Evolutionary conservation across 179 eudicot genomes (phyloP).

Genomic region (Carnegiea gigantea): DNA sequence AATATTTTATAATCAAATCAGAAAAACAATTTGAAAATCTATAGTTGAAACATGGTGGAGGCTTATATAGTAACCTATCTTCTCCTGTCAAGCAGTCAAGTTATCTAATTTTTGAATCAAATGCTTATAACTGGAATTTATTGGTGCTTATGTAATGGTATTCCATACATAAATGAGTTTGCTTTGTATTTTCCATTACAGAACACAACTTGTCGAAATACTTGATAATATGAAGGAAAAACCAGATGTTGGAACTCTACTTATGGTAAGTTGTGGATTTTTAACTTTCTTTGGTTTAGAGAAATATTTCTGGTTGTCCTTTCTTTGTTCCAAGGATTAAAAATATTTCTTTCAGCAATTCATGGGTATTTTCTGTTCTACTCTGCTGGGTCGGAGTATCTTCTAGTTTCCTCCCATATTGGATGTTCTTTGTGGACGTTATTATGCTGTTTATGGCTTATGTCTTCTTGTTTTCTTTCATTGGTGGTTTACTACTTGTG

Average conservation of each 20-base stretch:
- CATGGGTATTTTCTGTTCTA: background rate
- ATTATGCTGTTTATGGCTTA: background rate
- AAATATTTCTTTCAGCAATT: background rate
- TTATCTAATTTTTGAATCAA: background rate
- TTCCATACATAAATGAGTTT: background rate
- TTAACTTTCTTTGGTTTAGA: background rate
- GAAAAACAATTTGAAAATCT: background rate
- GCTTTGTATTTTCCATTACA: constrained; percentile 29
- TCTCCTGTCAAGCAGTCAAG: background rate
- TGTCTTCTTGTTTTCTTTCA: background rate
- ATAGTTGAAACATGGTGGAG: background rate
- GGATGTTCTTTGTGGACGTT: constrained; percentile 8
- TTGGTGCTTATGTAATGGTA: background rate
- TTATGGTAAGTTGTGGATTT: constrained; percentile 50
- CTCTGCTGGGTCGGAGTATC: background rate
- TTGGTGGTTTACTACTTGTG: background rate
- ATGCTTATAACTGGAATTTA: background rate
- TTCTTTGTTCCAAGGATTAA: background rate
- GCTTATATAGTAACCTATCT: background rate
- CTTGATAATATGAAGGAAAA: constrained; percentile 86
- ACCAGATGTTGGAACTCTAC: constrained; percentile 86
- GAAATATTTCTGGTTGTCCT: background rate
- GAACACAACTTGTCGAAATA: constrained; percentile 86
- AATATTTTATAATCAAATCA: too few relatives aligned
- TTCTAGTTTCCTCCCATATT: background rate